Evolutionary conservation across 345 rosid genomes (phyloP).

Genomic region (Euphorbia peplus): DNA sequence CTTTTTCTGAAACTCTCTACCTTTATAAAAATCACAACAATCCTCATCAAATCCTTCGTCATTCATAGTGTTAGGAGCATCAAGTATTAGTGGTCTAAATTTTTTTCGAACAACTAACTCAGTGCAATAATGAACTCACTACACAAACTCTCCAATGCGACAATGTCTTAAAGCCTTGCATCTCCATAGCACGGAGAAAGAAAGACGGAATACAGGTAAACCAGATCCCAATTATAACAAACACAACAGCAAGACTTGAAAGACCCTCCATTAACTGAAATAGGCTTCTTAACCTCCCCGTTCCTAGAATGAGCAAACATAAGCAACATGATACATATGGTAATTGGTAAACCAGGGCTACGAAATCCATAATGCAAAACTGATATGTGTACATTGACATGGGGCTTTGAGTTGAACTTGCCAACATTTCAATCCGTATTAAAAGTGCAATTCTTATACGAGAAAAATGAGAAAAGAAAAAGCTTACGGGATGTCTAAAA

Average conservation of each 20-base stretch:
- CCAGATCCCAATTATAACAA: too few relatives aligned
- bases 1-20: neutral
- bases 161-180: too few relatives aligned
- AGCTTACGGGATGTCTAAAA: slow-evolving; percentile 28
- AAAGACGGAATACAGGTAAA: too few relatives aligned
- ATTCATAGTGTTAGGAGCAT: neutral
- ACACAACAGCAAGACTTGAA: too few relatives aligned
- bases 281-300: too few relatives aligned
- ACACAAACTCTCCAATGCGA: too few relatives aligned
- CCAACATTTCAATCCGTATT: neutral
- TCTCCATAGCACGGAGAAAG: too few relatives aligned
- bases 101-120: neutral
- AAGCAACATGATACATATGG: neutral
- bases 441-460: neutral
- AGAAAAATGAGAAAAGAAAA: neutral
- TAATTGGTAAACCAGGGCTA: neutral
- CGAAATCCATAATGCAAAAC: neutral
- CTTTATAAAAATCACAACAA: neutral
- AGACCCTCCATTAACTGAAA: too few relatives aligned
- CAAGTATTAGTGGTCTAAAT: neutral
- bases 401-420: neutral
- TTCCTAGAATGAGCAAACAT: neutral
- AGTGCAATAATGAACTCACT: neutral
- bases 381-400: neutral
- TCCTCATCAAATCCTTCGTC: neutral